Evolutionary conservation across 2,329 filamentous ascomycete species (phyloP).

Genomic region (Aspergillus brasiliensis): DNA sequence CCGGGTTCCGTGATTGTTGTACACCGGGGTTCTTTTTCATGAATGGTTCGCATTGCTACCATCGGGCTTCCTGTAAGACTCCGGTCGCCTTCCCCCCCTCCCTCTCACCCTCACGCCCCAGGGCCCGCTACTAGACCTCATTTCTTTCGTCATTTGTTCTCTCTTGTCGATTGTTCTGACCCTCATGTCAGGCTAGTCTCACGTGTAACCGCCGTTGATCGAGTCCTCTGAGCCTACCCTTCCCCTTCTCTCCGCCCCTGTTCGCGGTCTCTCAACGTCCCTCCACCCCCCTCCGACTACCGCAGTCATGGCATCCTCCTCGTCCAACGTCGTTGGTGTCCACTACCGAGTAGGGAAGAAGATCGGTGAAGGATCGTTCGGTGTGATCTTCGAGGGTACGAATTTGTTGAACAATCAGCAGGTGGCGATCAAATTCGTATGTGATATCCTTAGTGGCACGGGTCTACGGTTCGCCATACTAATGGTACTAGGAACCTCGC

Average conservation of each 20-base stretch:
- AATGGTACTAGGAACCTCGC: conserved; percentile 75
- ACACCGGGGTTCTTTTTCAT: conserved; percentile 13
- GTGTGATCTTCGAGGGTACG: conserved; percentile 98
- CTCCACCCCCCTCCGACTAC: conserved; percentile 3
- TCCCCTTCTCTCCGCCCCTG: conserved; percentile 13
- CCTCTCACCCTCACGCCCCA: not conserved
- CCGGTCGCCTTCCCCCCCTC: not conserved
- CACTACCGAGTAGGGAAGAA: conserved; percentile 99
- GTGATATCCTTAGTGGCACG: conserved; percentile 41
- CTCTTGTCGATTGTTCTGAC: conserved; percentile 13
- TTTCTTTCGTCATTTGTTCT: not conserved
- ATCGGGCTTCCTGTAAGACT: conserved; percentile 19
- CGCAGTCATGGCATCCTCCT: conserved; percentile 73
- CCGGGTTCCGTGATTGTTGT: conserved; percentile 1
- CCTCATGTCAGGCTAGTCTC: conserved; percentile 17
- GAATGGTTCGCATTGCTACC: conserved; percentile 23
- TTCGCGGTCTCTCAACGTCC: conserved; percentile 15
- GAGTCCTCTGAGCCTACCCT: conserved; percentile 14
- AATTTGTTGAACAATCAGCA: conserved; percentile 99
- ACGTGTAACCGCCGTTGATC: conserved; percentile 21
- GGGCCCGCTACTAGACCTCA: not conserved
- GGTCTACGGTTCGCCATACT: conserved; percentile 15
- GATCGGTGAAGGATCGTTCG: conserved; percentile 97
- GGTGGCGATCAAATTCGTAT: conserved; percentile 98
- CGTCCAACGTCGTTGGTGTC: conserved; percentile 96